Evolutionary conservation across 2,329 filamentous ascomycete species (phyloP).

Genomic region (Trichoderma oligosporum): DNA sequence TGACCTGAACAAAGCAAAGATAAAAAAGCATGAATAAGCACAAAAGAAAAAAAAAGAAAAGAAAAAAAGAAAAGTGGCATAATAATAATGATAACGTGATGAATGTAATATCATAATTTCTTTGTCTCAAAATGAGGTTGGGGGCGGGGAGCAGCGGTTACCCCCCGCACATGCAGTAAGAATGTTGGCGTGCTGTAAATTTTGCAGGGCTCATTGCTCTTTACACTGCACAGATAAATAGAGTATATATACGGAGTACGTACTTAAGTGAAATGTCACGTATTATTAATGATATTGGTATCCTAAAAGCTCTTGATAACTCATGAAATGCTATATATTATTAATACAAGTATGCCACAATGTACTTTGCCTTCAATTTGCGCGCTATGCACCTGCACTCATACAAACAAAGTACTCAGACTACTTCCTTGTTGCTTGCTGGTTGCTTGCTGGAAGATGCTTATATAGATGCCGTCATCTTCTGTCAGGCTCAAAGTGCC

Average conservation of each 20-base stretch:
- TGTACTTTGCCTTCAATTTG: not conserved
- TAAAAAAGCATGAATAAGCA: constrained; percentile 8
- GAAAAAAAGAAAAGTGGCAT: constrained; percentile 5
- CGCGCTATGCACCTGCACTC: not conserved
- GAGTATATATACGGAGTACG: not conserved
- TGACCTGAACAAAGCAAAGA: constrained; percentile 2
- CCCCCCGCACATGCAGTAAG: constrained; percentile 1
- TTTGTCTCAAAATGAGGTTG: constrained; percentile 2
- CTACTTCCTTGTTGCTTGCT: not conserved
- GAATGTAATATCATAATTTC: constrained; percentile 7
- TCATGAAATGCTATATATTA: too few species aligned
- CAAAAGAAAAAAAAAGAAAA: constrained; percentile 5
- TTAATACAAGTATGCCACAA: not conserved
- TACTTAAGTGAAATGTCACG: too few species aligned
- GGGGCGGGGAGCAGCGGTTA: not conserved
- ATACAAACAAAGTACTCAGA: too few species aligned
- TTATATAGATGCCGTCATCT: not conserved
- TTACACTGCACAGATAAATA: not conserved
- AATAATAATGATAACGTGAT: constrained; percentile 1
- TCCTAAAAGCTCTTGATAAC: too few species aligned
- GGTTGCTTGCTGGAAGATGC: not conserved
- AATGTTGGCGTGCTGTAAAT: not conserved
- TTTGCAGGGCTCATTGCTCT: not conserved
- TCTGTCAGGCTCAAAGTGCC: not conserved
- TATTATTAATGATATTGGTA: too few species aligned